Evolutionary conservation across 2,329 filamentous ascomycete species (phyloP), one percentile per base, ranked within the genome.

Genomic region (Aspergillus pseudotamarii): DNA sequence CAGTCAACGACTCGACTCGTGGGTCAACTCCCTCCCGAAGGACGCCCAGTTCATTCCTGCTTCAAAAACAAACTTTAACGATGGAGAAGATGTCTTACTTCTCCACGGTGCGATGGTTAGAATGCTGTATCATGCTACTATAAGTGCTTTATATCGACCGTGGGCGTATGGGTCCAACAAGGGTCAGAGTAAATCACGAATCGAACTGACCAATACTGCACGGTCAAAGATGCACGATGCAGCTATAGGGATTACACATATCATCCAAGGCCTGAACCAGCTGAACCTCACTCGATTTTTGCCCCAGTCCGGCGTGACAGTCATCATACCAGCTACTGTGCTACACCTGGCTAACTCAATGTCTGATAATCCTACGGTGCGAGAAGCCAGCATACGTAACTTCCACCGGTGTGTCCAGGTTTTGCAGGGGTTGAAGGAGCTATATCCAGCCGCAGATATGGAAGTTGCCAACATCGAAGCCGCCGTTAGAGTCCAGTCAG

Each of bases 291-390:
- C 94, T 64, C 86, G 84, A 58, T 95, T 88, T 69, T 83, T 96
- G 1, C 92, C 93, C 1, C 94, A 92, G 0, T 93, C 92, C 0
- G 92, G 92, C 36, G 92, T 96, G 19, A 96, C 93, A 0, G 91
- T 94, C 34, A 88, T 96, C 16, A 84, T 95, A 6, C 92, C 93
- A 0, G 93, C 93, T 26, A 93, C 95, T 80, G 94, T 96, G 66
- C 94, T 94, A 53, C 93, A 96, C 72, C 84, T 96, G 32, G 84
- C 94, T 9, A 92, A 96, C 73, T 92, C 95, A 82, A 94, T 93
- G 78, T 91, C 91, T 30, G 88, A 88, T 1, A 86, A 90, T 38
- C 87, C 88, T 14, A 85, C 88, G 50, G 88, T 89, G 2, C 87
- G 91, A 12, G 85, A 91, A 53, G 83, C 85, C 53, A 92, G 91